Evolutionary conservation across 2,329 filamentous ascomycete genomes (phyloP), one percentile per base, ranked within the genome.

Genomic region (Kalaharituber pfeilii): DNA sequence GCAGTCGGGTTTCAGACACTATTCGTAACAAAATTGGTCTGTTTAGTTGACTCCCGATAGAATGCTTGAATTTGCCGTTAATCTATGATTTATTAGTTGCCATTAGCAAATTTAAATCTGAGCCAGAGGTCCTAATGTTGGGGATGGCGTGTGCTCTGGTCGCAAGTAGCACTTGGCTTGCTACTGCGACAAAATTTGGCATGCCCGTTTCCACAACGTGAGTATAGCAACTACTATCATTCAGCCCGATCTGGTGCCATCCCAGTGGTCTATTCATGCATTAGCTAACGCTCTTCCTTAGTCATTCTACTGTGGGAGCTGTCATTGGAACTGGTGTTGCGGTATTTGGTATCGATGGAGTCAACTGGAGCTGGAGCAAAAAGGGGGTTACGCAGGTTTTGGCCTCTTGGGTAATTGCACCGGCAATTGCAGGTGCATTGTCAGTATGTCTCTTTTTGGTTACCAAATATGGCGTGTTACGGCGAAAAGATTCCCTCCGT

Each of bases 1-100:
- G 79, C 50, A 77, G 78, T 39, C 75, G 80, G 63, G 84, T 80
- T 1, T 81, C 81, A 56, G 76, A 79, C 27, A 86, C 82, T 39
- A 86, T 86, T 74, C 85, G 85, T 75, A 84, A 84, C 70, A 78
- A 79, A 26, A 57, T 59, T 49, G 53, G 42, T 47, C 8, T 15
- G 42, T 47, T 47, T 29, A 15, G 15, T 13, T n/a, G n/a, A n/a
- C n/a, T n/a, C n/a, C n/a, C n/a, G n/a, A n/a, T n/a, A n/a, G n/a
- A 11, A 13, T 47, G 13, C 44, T 13, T n/a, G 2, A 2, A 2
- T 11, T 11, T 15, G 13, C 20, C 20, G n/a, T 2, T 13, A 13
- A 22, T 20, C 44, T 22, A 20, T 22, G 18, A 49, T 24, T 49
- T 13, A 49, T n/a, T n/a, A n/a, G n/a, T n/a, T n/a, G n/a, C 53